Conservation (phyloP, 1,139 yeast genomes). For the Yamadazyma diospyri region DNA sequence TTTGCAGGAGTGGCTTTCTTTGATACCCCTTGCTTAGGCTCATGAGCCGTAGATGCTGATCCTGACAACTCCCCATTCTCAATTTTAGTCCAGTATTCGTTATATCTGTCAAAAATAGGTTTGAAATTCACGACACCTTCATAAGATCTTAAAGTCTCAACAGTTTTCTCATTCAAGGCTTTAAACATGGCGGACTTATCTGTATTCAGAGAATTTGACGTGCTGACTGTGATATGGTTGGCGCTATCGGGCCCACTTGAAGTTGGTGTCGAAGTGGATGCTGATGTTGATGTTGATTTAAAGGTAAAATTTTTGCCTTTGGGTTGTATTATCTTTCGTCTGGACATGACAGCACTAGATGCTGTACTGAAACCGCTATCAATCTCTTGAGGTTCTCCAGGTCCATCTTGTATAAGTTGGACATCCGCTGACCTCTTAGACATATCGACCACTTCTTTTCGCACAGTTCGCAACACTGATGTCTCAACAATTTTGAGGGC, state of each 20-base stretch:
- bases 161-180: conserved; percentile 69
- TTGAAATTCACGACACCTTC: conserved; percentile 59
- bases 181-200: conserved; percentile 43
- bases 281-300: conserved; percentile 6
- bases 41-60: conserved; percentile 4
- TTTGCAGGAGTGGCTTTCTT: conserved; percentile 8
- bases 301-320: conserved; percentile 23
- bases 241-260: background rate
- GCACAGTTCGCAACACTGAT: too few relatives aligned
- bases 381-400: conserved; percentile 17
- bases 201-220: conserved; percentile 2
- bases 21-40: background rate
- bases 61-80: background rate
- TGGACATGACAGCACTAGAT: conserved; percentile 59
- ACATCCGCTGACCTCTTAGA: conserved; percentile 66
- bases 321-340: conserved; percentile 65
- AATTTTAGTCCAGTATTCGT: conserved; percentile 43
- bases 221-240: too few relatives aligned
- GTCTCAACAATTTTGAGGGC: too few relatives aligned
- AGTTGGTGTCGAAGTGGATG: background rate
- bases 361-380: conserved; percentile 46
- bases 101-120: conserved; percentile 57
- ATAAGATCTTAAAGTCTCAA: conserved; percentile 45
- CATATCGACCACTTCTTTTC: too few relatives aligned
- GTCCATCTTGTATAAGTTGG: conserved; percentile 50